Evolutionary conservation across 345 rosid species (phyloP), one percentile per base, ranked within the genome.

Genomic region (Noccaea bulbosa): DNA sequence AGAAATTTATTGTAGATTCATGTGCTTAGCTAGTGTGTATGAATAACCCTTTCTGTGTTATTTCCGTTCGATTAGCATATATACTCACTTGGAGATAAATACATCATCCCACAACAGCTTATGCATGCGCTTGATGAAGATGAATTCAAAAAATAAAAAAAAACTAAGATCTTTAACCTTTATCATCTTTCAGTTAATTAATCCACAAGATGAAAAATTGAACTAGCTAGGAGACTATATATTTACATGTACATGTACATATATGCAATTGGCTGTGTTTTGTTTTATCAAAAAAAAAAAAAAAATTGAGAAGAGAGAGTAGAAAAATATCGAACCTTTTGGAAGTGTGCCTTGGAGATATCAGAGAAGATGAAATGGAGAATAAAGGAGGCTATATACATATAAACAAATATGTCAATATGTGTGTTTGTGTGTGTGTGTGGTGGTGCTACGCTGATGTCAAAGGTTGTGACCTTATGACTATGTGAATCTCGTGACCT

Each of bases 401-500:
- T 8, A 32, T 14, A 6, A 0, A 2, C 27, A 24, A 11, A 7
- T 47, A 6, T 47, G 1, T 34, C 51, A 30, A 12, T 38, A 24
- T 46, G 4, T 10, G 16, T 39, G 37, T 27, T 8, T 22, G 9
- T 47, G 9, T 34, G 24, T 59, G 41, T 11, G 14, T 58, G 46
- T 27, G 67, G 67, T 24, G 63, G 56, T 34, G 78, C 10, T 40
- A 34, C 47, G 72, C 65, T 74, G 61, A 67, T 74, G 73, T 74
- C 73, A 67, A 74, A 67, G 55, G 49, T 53, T 71, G 62, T 50
- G 46, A 44, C 32, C 32, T 55, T 46, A 65, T 65, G 71, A 47
- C 60, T 65, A 46, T 51, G 73, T 52, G 69, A 67, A 12, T 59
- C 78, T 67, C 72, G 78, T 74, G 55, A 74, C 67, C 72, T 48